phyloP scores from a whole-genome alignment of 1,284 basidiomycete species.

The Trichosporon ovoides region DNA sequence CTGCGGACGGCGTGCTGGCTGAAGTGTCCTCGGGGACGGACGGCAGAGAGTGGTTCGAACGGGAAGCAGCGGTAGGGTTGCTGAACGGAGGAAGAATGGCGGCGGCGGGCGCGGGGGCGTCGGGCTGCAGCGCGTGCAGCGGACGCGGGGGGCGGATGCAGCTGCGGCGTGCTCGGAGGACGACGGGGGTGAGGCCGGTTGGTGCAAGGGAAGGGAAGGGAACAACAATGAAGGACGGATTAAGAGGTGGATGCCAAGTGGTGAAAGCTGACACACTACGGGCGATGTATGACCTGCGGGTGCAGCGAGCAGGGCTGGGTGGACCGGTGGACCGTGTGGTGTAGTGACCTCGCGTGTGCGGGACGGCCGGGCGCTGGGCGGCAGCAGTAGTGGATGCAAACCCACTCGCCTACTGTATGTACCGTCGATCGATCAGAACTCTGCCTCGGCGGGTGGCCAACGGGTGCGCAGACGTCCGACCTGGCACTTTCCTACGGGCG shows the following conservation, averaged over 20 bases:
- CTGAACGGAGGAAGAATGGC: neutral
- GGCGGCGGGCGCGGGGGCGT: neutral
- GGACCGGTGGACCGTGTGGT: neutral
- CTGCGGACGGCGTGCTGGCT: neutral
- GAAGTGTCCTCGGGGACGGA: neutral
- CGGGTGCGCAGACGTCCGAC: too few relatives aligned
- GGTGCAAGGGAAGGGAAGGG: neutral
- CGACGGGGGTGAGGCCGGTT: neutral
- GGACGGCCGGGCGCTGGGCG: neutral
- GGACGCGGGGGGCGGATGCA: neutral
- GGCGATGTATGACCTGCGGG: neutral
- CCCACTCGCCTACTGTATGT: conserved; percentile 4
- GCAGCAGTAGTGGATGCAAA: neutral
- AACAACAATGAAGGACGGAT: neutral
- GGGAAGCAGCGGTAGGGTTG: neutral
- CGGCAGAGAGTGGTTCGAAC: conserved; percentile 1
- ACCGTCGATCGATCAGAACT: neutral
- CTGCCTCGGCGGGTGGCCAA: neutral
- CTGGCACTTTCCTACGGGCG: too few relatives aligned
- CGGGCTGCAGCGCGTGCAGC: neutral
- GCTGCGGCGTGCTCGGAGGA: neutral
- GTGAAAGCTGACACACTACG: neutral
- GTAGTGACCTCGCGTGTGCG: conserved; percentile 1
- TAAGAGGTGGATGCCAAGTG: neutral
- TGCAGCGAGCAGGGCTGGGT: neutral